phyloP scores from a whole-genome alignment of 257 asterid species.

The Henckelia pumila region DNA sequence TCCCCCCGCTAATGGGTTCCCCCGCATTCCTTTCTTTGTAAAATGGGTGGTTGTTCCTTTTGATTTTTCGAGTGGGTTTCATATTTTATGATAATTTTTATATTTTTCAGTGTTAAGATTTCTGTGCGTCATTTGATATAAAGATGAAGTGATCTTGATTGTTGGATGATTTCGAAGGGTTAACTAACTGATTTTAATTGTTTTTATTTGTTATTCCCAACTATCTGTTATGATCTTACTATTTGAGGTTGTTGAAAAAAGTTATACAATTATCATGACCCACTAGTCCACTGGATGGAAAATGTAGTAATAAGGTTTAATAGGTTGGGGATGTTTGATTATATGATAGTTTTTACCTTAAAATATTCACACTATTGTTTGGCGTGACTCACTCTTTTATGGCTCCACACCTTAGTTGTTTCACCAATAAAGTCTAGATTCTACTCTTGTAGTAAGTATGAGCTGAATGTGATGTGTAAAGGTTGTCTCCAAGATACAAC shows the following conservation, averaged over 20 bases:
- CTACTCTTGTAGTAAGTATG: background rate
- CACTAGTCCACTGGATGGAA: too few relatives aligned
- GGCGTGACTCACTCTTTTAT: too few relatives aligned
- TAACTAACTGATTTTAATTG: background rate
- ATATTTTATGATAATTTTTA: background rate
- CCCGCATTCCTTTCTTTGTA: too few relatives aligned
- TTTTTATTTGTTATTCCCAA: background rate
- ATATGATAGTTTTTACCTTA: too few relatives aligned
- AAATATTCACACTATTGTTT: too few relatives aligned
- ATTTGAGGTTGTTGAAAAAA: too few relatives aligned
- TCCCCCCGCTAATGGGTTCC: background rate
- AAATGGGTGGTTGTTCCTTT: background rate
- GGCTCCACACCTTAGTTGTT: background rate
- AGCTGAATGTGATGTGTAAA: background rate
- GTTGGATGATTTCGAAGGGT: constrained; percentile 6
- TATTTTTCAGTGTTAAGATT: background rate
- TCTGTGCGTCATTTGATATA: background rate
- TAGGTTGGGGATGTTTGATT: too few relatives aligned
- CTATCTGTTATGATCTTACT: background rate
- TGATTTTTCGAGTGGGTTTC: background rate
- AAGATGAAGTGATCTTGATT: background rate
- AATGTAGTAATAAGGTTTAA: too few relatives aligned
- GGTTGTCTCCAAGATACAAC: background rate
- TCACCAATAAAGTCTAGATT: background rate
- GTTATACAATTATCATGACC: too few relatives aligned